Evolutionary conservation across 306 rosid genomes (phyloP).

Genomic region (Cucumis sativus): DNA sequence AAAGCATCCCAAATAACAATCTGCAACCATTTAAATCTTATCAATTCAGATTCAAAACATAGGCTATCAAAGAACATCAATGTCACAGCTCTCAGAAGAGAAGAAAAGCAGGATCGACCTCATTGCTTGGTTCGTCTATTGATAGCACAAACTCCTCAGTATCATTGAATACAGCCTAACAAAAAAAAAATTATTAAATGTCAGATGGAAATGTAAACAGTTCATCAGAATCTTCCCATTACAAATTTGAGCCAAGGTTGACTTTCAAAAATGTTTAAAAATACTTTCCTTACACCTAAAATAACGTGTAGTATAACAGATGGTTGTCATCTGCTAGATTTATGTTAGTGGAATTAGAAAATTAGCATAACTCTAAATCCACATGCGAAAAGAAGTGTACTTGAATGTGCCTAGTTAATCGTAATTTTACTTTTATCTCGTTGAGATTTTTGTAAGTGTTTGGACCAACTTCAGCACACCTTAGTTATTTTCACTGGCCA

Average conservation of each 20-base stretch:
- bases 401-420: not conserved
- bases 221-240: not conserved
- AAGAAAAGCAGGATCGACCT: slow-evolving; percentile 39
- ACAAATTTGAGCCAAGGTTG: not conserved
- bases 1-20: slow-evolving; percentile 74
- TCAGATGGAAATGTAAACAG: not conserved
- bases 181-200: not conserved
- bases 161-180: slow-evolving; percentile 72
- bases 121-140: slow-evolving; percentile 75
- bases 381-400: not conserved
- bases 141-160: slow-evolving; percentile 76
- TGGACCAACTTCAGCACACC: too few relatives aligned
- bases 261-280: too few relatives aligned
- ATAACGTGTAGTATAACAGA: too few relatives aligned
- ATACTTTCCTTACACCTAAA: too few relatives aligned
- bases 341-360: not conserved
- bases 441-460: too few relatives aligned
- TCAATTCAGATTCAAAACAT: not conserved
- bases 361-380: not conserved
- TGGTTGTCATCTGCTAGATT: too few relatives aligned
- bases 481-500: too few relatives aligned
- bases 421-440: not conserved
- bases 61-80: not conserved
- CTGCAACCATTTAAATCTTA: slow-evolving; percentile 29
- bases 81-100: not conserved